phyloP scores from a whole-genome alignment of 371 early-diverging fungal genomes.

The Mucor indicus region DNA sequence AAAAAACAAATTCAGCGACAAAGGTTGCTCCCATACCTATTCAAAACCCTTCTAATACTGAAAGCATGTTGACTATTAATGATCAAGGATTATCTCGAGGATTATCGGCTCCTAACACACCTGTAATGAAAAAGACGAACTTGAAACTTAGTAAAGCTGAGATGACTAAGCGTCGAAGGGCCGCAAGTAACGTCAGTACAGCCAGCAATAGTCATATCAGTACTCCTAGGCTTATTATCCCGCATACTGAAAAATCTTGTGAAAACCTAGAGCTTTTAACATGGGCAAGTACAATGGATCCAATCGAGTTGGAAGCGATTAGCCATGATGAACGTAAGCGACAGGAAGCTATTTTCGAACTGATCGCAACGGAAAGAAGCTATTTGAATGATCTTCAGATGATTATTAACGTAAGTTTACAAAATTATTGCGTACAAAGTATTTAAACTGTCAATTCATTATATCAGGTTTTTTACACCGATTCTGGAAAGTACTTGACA shows the following conservation, averaged over 20 bases:
- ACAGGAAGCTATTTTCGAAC: conserved; percentile 87
- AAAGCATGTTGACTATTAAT: conserved; percentile 5
- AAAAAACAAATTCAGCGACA: too few relatives aligned
- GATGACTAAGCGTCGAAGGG: conserved; percentile 34
- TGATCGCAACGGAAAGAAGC: conserved; percentile 79
- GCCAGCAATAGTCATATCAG: conserved; percentile 9
- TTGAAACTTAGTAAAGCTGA: conserved; percentile 27
- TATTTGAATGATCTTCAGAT: conserved; percentile 83
- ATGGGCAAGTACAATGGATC: conserved; percentile 51
- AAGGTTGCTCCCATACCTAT: too few relatives aligned
- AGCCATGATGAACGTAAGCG: conserved; percentile 68
- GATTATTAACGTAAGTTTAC: conserved; percentile 64
- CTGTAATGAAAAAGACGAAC: conserved; percentile 38
- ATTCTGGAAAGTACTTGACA: conserved; percentile 36
- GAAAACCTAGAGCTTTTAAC: conserved; percentile 26
- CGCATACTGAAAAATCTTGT: conserved; percentile 12
- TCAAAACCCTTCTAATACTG: too few relatives aligned
- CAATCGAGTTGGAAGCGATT: conserved; percentile 32
- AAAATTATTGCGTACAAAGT: background rate
- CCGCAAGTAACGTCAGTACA: conserved; percentile 41
- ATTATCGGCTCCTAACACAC: conserved; percentile 41
- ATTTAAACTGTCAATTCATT: background rate
- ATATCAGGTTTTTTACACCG: conserved; percentile 49
- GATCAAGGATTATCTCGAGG: conserved; percentile 17
- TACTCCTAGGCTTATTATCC: conserved; percentile 7